Evolutionary conservation across 2,329 filamentous ascomycete genomes (phyloP).

Genomic region (Fusarium austroafricanum): DNA sequence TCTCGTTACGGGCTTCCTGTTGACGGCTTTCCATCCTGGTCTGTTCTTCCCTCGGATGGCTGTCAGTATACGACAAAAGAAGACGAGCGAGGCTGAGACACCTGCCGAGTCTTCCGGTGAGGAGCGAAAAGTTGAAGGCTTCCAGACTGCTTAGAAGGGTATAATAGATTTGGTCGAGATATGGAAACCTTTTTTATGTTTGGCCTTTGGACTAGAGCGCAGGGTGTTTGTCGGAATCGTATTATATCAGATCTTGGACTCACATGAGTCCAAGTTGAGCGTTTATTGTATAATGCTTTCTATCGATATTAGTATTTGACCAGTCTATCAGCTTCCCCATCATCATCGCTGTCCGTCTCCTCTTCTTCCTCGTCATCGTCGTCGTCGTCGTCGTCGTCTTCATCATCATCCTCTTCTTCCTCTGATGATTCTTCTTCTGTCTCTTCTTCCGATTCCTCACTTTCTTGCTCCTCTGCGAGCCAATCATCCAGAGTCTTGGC

Average conservation of each 20-base stretch:
- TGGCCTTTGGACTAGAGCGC: constrained; percentile 1
- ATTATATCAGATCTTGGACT: constrained; percentile 29
- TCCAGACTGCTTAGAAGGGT: constrained; percentile 28
- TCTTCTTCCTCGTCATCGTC: constrained; percentile 63
- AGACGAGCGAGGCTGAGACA: constrained; percentile 40
- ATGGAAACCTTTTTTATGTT: not conserved
- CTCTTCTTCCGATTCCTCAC: constrained; percentile 65
- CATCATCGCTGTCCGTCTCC: constrained; percentile 62
- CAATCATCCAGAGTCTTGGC: constrained; percentile 93
- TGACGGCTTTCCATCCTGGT: constrained; percentile 66
- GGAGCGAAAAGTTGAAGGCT: constrained; percentile 40
- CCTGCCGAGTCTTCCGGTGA: constrained; percentile 46
- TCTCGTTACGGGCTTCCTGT: constrained; percentile 60
- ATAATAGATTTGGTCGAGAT: not conserved
- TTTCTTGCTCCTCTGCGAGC: constrained; percentile 79
- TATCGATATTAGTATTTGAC: constrained; percentile 52
- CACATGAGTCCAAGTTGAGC: constrained; percentile 11
- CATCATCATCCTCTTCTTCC: constrained; percentile 63
- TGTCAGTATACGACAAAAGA: constrained; percentile 43
- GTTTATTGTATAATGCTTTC: constrained; percentile 24
- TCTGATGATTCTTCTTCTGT: constrained; percentile 61
- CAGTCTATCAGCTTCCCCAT: constrained; percentile 58
- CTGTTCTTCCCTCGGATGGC: constrained; percentile 67
- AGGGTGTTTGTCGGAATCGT: not conserved
- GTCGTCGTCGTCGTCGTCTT: constrained; percentile 62